Evolutionary conservation across 2,329 filamentous ascomycete species (phyloP).

Genomic region (Fusarium euwallaceae): DNA sequence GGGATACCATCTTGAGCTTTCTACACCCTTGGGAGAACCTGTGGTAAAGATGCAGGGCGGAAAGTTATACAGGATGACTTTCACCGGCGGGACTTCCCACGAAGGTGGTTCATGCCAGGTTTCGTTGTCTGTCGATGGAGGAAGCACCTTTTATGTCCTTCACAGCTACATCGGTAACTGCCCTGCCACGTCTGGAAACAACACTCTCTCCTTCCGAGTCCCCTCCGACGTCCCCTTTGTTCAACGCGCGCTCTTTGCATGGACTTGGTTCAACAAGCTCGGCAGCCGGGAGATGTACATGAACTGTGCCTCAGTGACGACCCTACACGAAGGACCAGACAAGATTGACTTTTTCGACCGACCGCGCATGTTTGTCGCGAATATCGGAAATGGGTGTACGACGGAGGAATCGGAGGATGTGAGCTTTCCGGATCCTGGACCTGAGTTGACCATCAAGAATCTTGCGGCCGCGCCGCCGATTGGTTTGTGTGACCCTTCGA

Average conservation of each 20-base stretch:
- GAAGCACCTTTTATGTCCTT: conserved; percentile 68
- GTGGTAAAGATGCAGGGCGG: conserved; percentile 67
- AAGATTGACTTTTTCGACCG: conserved; percentile 52
- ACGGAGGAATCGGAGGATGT: conserved; percentile 69
- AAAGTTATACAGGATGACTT: conserved; percentile 63
- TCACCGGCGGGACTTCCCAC: conserved; percentile 67
- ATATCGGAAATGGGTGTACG: conserved; percentile 68
- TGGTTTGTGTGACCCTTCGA: conserved; percentile 14
- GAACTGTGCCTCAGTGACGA: conserved; percentile 74
- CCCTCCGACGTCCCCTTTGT: conserved; percentile 64
- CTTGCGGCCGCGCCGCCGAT: conserved; percentile 19
- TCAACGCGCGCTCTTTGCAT: conserved; percentile 65
- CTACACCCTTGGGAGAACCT: conserved; percentile 52
- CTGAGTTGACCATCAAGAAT: conserved; percentile 55
- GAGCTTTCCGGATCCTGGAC: conserved; percentile 73
- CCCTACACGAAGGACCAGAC: conserved; percentile 46
- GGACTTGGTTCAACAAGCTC: conserved; percentile 74
- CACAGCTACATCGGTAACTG: conserved; percentile 52
- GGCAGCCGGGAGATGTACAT: conserved; percentile 79
- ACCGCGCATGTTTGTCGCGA: conserved; percentile 76
- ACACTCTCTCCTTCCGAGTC: conserved; percentile 61
- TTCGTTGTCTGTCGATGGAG: conserved; percentile 72
- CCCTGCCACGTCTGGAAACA: conserved; percentile 44
- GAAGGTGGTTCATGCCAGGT: conserved; percentile 74
- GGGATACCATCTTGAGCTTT: conserved; percentile 59